These are phyloP conservation scores for Mentha longifolia DNA, from an alignment of 257 asterid genomes.

Conservation along the genomic window DNA sequence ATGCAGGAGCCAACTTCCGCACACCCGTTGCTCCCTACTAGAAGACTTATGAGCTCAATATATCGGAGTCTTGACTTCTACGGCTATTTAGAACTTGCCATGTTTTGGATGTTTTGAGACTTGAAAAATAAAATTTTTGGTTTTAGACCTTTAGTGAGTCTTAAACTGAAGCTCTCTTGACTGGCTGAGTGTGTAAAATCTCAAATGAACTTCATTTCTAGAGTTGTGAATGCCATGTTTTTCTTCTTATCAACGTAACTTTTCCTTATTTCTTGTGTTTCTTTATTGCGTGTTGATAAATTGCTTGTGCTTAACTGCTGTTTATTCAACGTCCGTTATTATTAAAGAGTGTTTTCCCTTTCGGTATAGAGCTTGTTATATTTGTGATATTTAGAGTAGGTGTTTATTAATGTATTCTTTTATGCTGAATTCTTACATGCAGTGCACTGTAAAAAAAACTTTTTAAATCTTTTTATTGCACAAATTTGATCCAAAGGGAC, in stretches of 20 bases:
- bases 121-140: slow-evolving; percentile 37
- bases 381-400: too few relatives aligned
- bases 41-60: slow-evolving; percentile 15
- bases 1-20: slow-evolving; percentile 93
- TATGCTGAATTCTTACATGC: too few relatives aligned
- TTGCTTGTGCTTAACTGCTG: too few relatives aligned
- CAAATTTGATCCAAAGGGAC: too few relatives aligned
- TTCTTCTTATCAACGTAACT: background rate
- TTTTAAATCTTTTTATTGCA: too few relatives aligned
- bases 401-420: too few relatives aligned
- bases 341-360: too few relatives aligned
- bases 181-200: slow-evolving; percentile 26
- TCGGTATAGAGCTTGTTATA: too few relatives aligned
- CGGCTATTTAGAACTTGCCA: slow-evolving; percentile 29
- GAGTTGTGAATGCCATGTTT: slow-evolving; percentile 30
- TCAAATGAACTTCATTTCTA: slow-evolving; percentile 10
- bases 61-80: slow-evolving; percentile 14
- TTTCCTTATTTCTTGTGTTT: background rate
- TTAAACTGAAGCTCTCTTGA: slow-evolving; percentile 18
- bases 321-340: too few relatives aligned
- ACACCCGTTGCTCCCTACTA: slow-evolving; percentile 87
- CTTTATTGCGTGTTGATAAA: too few relatives aligned
- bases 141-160: slow-evolving; percentile 30
- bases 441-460: too few relatives aligned
- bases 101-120: slow-evolving; percentile 24